Evolutionary conservation across 2,329 filamentous ascomycete genomes (phyloP), one percentile per base, ranked within the genome.

Genomic region (Scopulariopsis brevicaulis): DNA sequence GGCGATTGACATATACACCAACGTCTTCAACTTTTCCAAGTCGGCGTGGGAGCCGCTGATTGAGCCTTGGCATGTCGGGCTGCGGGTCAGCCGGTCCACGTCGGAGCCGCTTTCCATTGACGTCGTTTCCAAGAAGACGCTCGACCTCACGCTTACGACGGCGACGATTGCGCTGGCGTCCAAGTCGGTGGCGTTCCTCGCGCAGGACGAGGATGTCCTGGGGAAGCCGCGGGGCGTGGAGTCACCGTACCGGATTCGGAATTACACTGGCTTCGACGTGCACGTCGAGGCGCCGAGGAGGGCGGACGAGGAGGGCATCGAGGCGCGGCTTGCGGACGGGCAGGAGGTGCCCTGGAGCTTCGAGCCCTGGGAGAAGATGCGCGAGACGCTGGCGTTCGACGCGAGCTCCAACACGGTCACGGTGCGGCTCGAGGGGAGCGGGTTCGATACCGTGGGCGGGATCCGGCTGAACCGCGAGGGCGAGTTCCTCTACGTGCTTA

Each of bases 21-120:
- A 97, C 66, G 87, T 99, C 28, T 99, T 96, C 77, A 99, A 99
- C 71, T 99, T 99, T 73, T 94, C 94, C 15, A 99, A 99, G 70
- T 99, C 94, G 0, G 90, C 91, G 3, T 99, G 94, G 94, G 94
- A 99, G 70, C 94, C 94, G 3, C 74, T 99, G 37, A 84, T 99
- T 28, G 94, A 99, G 69, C 95, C 95, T 8, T 99, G 94, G 94
- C 85, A 93, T 63, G 78, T 97, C n/a, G 91, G 91, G 2, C 84
- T 99, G 63, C 90, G 95, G 62, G 83, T 97, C 69, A 85, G 89
- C 1, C 92, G 86, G 64, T 52, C 46, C n/a, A 12, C n/a, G 4
- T 14, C 55, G 6, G 86, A 94, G 59, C 79, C 84, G 28, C 74
- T 96, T 60, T 88, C 90, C 0, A 78, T 99, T 20, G 92, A 97